A percentile compares a stretch with the other conserved stretches of the same genome.
These are phyloP conservation scores for Solanum commersonii DNA, from an alignment of 257 asterid species.

Conservation along the genomic window DNA sequence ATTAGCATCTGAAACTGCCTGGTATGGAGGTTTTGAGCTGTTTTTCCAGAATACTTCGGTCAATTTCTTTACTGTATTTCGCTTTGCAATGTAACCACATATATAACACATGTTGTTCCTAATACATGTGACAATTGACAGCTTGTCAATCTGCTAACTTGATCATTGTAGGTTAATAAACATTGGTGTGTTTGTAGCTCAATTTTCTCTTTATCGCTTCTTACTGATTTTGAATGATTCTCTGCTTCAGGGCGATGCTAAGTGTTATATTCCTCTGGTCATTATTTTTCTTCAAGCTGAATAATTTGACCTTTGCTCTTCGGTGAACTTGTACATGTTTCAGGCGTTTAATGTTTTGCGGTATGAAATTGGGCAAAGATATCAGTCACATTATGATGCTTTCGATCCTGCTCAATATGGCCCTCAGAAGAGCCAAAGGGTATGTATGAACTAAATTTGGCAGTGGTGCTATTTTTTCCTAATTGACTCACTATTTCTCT, in stretches of 20 bases:
- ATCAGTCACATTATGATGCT: constrained; percentile 85
- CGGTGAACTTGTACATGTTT: constrained; percentile 8
- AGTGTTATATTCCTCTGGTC: constrained; percentile 2
- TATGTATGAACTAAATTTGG: constrained; percentile 8
- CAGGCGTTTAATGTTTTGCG: constrained; percentile 89
- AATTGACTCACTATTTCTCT: neutral
- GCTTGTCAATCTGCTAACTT: neutral
- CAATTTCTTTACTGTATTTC: neutral
- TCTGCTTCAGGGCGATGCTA: constrained; percentile 22
- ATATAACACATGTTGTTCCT: neutral
- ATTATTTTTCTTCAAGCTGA: constrained; percentile 1
- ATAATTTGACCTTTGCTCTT: constrained; percentile 3
- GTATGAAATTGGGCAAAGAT: constrained; percentile 84
- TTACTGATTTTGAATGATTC: neutral
- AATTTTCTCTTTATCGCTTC: neutral
- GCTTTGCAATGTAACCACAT: neutral
- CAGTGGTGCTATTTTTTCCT: neutral
- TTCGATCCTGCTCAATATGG: constrained; percentile 89
- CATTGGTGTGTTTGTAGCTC: neutral
- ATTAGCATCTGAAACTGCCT: neutral
- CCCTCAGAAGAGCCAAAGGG: constrained; percentile 95
- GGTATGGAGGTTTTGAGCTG: neutral
- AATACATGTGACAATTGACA: neutral
- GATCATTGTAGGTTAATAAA: neutral
- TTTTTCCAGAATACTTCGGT: neutral